phyloP scores from a whole-genome alignment of 176 grass and related monocot genomes.

The Aegilops tauschii region DNA sequence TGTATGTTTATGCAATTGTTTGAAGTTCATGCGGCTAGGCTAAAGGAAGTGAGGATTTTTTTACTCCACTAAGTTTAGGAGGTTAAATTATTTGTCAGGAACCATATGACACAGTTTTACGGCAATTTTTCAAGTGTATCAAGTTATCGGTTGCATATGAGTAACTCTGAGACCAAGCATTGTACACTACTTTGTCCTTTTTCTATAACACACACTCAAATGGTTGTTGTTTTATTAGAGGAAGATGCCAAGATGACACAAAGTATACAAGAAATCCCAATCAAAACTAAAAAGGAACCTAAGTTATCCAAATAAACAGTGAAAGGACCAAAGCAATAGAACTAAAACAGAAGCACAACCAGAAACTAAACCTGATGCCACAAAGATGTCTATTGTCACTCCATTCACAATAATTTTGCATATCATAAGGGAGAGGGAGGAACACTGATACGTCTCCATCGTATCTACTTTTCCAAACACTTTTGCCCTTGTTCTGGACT shows the following conservation, averaged over 20 bases:
- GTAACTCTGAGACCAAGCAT: too few relatives aligned
- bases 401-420: neutral
- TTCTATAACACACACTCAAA: neutral
- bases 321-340: neutral
- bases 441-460: too few relatives aligned
- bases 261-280: too few relatives aligned
- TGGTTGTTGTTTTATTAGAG: neutral
- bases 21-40: too few relatives aligned
- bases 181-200: neutral
- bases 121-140: neutral
- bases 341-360: neutral
- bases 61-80: too few relatives aligned
- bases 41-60: too few relatives aligned
- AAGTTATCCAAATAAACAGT: neutral
- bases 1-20: too few relatives aligned
- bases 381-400: too few relatives aligned
- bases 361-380: neutral
- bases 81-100: neutral
- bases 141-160: too few relatives aligned
- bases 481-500: too few relatives aligned
- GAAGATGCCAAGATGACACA: neutral
- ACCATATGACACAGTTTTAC: neutral
- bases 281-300: neutral
- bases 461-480: too few relatives aligned
- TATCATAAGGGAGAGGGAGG: neutral